Conservation (phyloP, 1,139 yeast species). For the Yamadazyma sp. region DNA sequence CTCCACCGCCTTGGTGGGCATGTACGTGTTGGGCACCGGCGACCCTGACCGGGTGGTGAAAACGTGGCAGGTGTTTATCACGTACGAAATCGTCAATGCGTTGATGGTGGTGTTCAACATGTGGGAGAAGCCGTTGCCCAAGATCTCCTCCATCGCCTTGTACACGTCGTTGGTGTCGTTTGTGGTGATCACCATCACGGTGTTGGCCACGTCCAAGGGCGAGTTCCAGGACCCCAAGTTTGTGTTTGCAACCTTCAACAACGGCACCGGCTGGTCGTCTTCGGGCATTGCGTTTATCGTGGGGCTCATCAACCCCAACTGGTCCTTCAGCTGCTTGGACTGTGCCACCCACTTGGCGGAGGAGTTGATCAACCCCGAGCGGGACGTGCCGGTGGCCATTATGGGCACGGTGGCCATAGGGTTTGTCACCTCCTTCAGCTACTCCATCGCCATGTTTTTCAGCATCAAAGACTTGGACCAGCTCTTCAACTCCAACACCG, state of each 20-base stretch:
- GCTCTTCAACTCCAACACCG: constrained; percentile 48
- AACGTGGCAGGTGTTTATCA: constrained; percentile 62
- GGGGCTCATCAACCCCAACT: constrained; percentile 66
- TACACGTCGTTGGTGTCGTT: constrained; percentile 57
- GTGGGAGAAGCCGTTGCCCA: constrained; percentile 58
- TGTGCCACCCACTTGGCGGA: constrained; percentile 73
- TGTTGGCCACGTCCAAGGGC: constrained; percentile 47
- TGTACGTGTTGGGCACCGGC: constrained; percentile 43
- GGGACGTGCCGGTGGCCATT: constrained; percentile 62
- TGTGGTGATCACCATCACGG: constrained; percentile 54
- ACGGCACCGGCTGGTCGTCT: constrained; percentile 66
- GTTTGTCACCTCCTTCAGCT: constrained; percentile 58
- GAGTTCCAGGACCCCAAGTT: constrained; percentile 55
- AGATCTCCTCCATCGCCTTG: constrained; percentile 51
- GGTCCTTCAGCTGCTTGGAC: constrained; percentile 70
- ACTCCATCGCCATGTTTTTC: constrained; percentile 63
- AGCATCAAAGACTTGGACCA: constrained; percentile 52
- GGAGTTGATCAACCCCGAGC: constrained; percentile 59
- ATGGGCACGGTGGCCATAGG: constrained; percentile 68
- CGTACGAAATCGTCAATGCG: constrained; percentile 40
- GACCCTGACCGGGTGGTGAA: constrained; percentile 41
- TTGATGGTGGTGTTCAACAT: constrained; percentile 53
- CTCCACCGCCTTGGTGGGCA: constrained; percentile 52
- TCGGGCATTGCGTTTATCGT: constrained; percentile 63
- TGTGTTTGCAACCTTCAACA: constrained; percentile 60